A percentile compares a stretch with the other conserved stretches of the same genome.
Evolutionary conservation across 371 early-diverging fungal species (phyloP).

Genomic region (Mucor mucedo): DNA sequence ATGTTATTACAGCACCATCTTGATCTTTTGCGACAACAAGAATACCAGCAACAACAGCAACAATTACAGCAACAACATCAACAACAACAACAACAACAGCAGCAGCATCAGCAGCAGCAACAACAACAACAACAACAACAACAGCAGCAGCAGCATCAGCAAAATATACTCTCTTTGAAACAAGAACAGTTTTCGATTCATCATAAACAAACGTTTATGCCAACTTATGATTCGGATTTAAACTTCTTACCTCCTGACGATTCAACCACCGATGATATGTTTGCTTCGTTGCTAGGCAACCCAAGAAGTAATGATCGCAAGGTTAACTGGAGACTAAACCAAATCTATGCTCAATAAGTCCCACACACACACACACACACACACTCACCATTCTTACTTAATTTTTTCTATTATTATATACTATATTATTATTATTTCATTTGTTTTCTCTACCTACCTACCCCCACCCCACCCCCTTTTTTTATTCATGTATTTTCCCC

Average conservation of each 20-base stretch:
- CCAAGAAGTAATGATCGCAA: conserved; percentile 4
- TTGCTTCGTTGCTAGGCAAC: neutral
- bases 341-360: conserved; percentile 18
- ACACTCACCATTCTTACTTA: too few species aligned
- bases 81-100: too few species aligned
- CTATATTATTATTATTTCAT: neutral
- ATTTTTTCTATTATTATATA: neutral
- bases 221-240: neutral
- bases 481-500: too few species aligned
- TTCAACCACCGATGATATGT: neutral
- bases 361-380: too few species aligned
- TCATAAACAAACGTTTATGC: neutral
- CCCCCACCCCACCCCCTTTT: too few species aligned
- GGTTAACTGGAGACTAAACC: conserved; percentile 9
- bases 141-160: too few species aligned
- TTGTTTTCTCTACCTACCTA: neutral
- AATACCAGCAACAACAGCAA: neutral
- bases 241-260: conserved; percentile 1
- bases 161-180: neutral
- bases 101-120: too few species aligned
- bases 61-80: neutral
- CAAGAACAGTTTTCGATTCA: neutral
- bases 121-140: too few species aligned
- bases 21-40: too few species aligned
- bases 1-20: neutral